Base-by-base conservation (phyloP, 768 basidiomycete species). In the Serendipita vermifera region DNA sequence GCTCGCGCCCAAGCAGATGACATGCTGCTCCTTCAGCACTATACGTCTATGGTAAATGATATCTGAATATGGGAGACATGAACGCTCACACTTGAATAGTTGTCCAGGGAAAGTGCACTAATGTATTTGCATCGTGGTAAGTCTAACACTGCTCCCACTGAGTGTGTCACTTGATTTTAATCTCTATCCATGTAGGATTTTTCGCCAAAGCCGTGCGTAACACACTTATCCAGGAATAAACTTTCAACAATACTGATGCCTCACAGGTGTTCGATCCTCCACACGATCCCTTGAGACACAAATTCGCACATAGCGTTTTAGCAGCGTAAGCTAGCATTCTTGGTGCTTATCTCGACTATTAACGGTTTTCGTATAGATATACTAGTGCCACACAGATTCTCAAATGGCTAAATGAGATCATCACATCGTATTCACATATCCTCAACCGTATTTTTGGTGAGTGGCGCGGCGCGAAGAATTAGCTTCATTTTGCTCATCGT, bases 1-100 rank as follows among this genome's bases (percentile, higher is more conserved):
- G 14, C 41, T 11, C 41, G 41, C 24, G 24, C 11, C 24, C 41
- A 43, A 22, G 41, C 41, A 43, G 41, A 43, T 22, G 41, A 43
- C 14, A 43, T 43, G 41, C 41, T 43, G 24, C 24, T 43, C 11
- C 41, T 43, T 13, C 41, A 43, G 20, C 41, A 43, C 24, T 43
- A 43, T 43, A 43, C 41, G 14, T 43, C 41, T 11, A 43, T 43
- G 41, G 41, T 43, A 22, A 43, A n/a, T 36, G n/a, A n/a, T n/a
- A 9, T 9, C 35, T 36, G n/a, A n/a, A n/a, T n/a, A n/a, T n/a
- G n/a, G n/a, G n/a, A n/a, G n/a, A n/a, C n/a, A n/a, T n/a, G n/a
- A n/a, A n/a, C n/a, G n/a, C n/a, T n/a, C n/a, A n/a, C n/a, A n/a
- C n/a, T n/a, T n/a, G n/a, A 11, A 13, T 22, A 43, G 41, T 22